Evolutionary conservation across 352 stramenopile species (phyloP).

Genomic region (Pythium scleroteichum): DNA sequence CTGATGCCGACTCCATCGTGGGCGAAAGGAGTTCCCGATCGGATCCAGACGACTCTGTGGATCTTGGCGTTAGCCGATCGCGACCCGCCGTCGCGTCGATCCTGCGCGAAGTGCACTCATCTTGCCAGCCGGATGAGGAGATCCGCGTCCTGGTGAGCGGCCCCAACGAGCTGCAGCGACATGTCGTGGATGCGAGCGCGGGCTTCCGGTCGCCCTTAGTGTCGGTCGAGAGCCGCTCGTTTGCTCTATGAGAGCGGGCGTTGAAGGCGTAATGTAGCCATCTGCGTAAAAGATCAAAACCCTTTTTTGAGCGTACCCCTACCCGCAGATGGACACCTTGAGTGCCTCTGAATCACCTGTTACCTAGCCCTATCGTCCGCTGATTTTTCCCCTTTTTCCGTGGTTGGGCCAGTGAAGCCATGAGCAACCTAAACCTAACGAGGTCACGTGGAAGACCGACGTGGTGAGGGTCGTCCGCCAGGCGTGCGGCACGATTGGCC

Average conservation of each 20-base stretch:
- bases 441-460: not conserved
- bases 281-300: not conserved
- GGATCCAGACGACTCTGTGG: not conserved
- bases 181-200: slow-evolving; percentile 7
- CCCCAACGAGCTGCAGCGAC: slow-evolving; percentile 18
- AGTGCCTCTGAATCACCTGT: too few species aligned
- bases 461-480: not conserved
- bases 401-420: slow-evolving; percentile 8
- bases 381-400: too few species aligned
- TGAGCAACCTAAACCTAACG: not conserved
- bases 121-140: not conserved
- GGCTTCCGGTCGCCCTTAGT: slow-evolving; percentile 16
- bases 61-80: slow-evolving; percentile 8
- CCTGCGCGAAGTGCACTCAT: slow-evolving; percentile 15
- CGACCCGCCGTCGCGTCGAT: slow-evolving; percentile 16
- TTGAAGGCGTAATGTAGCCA: slow-evolving; percentile 12
- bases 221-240: slow-evolving; percentile 28
- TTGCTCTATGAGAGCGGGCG: slow-evolving; percentile 13
- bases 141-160: slow-evolving; percentile 27
- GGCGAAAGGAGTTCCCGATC: not conserved
- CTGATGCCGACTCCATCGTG: slow-evolving; percentile 11
- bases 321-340: too few species aligned
- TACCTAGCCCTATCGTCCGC: too few species aligned
- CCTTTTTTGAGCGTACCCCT: too few species aligned
- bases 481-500: slow-evolving; percentile 12